Evolutionary conservation across 192 early-diverging fungal genomes (phyloP), one percentile per base, ranked within the genome.

Genomic region (Gryganskiella cystojenkinii): DNA sequence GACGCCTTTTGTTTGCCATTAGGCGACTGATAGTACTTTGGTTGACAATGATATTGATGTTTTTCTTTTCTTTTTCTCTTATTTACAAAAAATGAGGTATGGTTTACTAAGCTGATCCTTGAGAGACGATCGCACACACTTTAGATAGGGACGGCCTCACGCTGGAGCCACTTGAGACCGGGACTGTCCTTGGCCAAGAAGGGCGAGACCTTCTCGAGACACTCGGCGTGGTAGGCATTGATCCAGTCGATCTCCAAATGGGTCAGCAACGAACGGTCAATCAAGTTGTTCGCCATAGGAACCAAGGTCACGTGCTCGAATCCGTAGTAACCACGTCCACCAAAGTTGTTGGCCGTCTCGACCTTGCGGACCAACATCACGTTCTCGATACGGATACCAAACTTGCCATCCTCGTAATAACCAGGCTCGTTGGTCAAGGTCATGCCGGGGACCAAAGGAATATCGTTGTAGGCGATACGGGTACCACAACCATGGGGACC

Each of bases 321-420:
- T 6, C 89, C 95, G 61, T 93, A 84, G 62, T 89, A 97, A 6
- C 89, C 92, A 22, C 85, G 74, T n/a, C 88, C 89, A 43, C 91
- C 93, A 86, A 98, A 99, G 80, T 92, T 91, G 81, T 92, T 80
- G 34, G 83, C 80, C 1, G 95, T 94, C 6, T 90, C 69, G 0
- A 80, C 86, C 40, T 92, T 81, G 35, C 89, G 87, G 20, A 98
- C 89, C 30, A 99, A 57, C 54, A 97, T 80, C 25, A 97, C 90
- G 76, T 95, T 98, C 76, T 99, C 98, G 71, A 98, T 97, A 61
- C 98, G 94, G 64, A 98, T 98, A 47, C 98, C 98, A 83, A 98
- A 99, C 37, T 87, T 78, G 17, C 94, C 96, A 80, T 98, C 95
- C 70, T 97, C 90, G 80, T 99, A 99, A 81, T 94, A 99, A 1